Base-by-base conservation (phyloP, 2,329 filamentous ascomycete genomes). In the Mycosphaerella sp. region DNA sequence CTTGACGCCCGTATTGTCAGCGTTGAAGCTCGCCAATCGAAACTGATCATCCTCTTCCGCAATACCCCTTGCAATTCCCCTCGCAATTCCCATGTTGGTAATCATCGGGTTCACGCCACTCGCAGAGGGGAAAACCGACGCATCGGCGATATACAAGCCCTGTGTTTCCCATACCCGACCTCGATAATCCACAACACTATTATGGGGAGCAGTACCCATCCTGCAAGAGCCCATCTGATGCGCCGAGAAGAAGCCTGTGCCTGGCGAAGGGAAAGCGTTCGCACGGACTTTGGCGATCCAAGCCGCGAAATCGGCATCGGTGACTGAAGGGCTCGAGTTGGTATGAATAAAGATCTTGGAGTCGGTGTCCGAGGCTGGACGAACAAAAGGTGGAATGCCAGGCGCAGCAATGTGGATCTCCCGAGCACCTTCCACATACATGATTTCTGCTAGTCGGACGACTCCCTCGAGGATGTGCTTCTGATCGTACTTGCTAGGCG, bases 21-120 rank as follows among this genome's bases (percentile, higher is more conserved):
- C 47, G 5, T 32, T 44, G 17, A 49, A 46, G 13, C 42, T 42
- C 27, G 50, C 52, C 25, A 46, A 25, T 10, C 30, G 16, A n/a
- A 16, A 25, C 13, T 18, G 21, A 41, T 41, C 17, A 6, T 12
- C 36, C 36, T 59, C 57, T 25, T 58, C 49, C n/a, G 69, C 73
- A 40, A 86, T 66, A 0, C 77, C 75, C 61, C 77, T 72, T 2
- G 80, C 80, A 55, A 87, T 83, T 70, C 79, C 79, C 63, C 86
- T 80, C 43, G 81, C 75, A 61, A 86, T 77, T 1, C 80, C 80
- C 86, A 90, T 88, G 51, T 74, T 77, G 10, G 86, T 89, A 39
- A 89, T 73, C 87, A 91, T 90, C 10, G 87, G 87, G 66, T 90
- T 90, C 27, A 89, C 86, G 1, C 87, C 87, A 64, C 81, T 87